Evolutionary conservation across 768 basidiomycete species (phyloP).

Genomic region (Zangia roseola): DNA sequence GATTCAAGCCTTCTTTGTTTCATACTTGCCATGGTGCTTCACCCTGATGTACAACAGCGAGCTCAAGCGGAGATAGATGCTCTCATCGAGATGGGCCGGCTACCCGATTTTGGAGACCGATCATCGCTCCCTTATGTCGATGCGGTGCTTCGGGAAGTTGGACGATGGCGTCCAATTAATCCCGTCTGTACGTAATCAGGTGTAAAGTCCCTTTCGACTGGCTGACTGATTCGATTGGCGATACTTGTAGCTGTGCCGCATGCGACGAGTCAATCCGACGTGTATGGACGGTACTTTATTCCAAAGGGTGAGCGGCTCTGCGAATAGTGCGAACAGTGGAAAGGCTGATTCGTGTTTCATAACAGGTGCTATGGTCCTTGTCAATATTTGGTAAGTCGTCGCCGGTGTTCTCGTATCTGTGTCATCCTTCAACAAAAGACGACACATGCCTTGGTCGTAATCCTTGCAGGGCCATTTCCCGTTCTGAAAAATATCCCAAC

Average conservation of each 20-base stretch:
- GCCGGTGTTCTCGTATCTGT: not conserved
- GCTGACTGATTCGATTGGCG: too few relatives aligned
- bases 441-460: too few relatives aligned
- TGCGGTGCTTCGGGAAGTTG: conserved; percentile 23
- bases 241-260: conserved; percentile 8
- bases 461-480: conserved; percentile 1
- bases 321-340: too few relatives aligned
- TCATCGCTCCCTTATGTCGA: conserved; percentile 26
- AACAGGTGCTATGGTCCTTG: not conserved
- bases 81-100: conserved; percentile 16
- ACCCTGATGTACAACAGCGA: conserved; percentile 16
- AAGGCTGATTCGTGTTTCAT: not conserved
- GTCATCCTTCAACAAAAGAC: too few relatives aligned
- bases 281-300: conserved; percentile 21
- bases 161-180: conserved; percentile 21
- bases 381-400: conserved; percentile 1
- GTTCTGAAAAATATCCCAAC: conserved; percentile 3
- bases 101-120: conserved; percentile 26
- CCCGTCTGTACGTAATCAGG: conserved; percentile 7
- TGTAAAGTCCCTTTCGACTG: too few relatives aligned
- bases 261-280: conserved; percentile 10
- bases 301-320: conserved; percentile 13
- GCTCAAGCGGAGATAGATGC: conserved; percentile 25
- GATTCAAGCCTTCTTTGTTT: conserved; percentile 17
- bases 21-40: conserved; percentile 25